These are phyloP conservation scores for Scedosporium boydii DNA, from an alignment of 2,329 filamentous ascomycete species.

Conservation along the genomic window DNA sequence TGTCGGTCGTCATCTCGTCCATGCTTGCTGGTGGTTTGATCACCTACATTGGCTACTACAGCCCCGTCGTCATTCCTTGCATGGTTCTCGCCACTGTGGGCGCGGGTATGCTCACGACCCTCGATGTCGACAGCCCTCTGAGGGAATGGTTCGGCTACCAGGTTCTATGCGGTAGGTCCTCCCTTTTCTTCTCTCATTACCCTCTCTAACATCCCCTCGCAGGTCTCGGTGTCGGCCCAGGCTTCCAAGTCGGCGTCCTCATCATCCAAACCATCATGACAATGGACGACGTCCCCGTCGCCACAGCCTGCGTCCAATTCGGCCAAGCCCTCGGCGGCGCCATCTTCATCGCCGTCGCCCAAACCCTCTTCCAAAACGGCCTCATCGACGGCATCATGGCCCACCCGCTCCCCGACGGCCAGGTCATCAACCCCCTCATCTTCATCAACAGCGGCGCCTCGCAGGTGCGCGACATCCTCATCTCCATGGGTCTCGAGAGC, in stretches of 20 bases:
- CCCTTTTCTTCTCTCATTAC: neutral
- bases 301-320: conserved; percentile 45
- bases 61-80: conserved; percentile 29
- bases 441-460: conserved; percentile 46
- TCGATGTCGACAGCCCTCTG: conserved; percentile 34
- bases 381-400: conserved; percentile 41
- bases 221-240: conserved; percentile 36
- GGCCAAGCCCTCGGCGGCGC: conserved; percentile 58
- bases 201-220: neutral
- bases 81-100: conserved; percentile 34
- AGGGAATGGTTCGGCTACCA: conserved; percentile 50
- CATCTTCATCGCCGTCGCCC: conserved; percentile 53
- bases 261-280: conserved; percentile 43
- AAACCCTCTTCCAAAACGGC: conserved; percentile 59
- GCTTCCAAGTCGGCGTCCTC: conserved; percentile 37
- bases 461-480: conserved; percentile 35
- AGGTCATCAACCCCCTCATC: conserved; percentile 33
- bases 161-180: conserved; percentile 33
- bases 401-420: conserved; percentile 18
- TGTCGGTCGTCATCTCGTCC: conserved; percentile 39
- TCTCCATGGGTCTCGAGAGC: conserved; percentile 28
- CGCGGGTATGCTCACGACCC: conserved; percentile 44
- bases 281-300: conserved; percentile 38
- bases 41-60: conserved; percentile 31
- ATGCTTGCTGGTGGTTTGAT: conserved; percentile 32